Evolutionary conservation across 345 rosid species (phyloP).

Genomic region (Eutrema heterophyllum): DNA sequence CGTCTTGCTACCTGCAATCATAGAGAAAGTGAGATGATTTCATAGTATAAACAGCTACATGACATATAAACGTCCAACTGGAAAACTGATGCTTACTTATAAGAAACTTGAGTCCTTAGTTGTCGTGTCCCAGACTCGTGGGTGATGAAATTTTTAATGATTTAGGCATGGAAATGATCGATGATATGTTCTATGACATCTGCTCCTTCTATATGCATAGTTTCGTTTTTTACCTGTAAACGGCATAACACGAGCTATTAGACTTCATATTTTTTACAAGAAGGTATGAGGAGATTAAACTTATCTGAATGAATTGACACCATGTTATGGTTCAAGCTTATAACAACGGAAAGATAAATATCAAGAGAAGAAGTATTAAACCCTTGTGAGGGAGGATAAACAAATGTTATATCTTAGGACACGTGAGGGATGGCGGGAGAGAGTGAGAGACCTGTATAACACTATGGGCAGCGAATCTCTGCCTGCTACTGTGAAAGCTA

Average conservation of each 20-base stretch:
- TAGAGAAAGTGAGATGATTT: neutral
- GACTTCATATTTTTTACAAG: neutral
- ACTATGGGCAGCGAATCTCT: constrained; percentile 90
- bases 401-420: neutral
- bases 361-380: neutral
- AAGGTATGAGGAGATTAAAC: neutral
- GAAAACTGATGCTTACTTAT: constrained; percentile 5
- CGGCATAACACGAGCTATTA: neutral
- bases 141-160: neutral
- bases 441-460: constrained; percentile 72
- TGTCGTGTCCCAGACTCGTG: neutral
- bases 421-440: neutral
- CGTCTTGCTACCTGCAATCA: constrained; percentile 13
- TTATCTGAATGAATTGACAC: neutral
- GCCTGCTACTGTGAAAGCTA: constrained; percentile 79
- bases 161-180: constrained; percentile 63
- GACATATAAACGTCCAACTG: neutral
- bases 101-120: constrained; percentile 4
- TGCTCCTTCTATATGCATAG: constrained; percentile 74
- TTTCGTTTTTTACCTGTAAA: constrained; percentile 72
- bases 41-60: neutral
- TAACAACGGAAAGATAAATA: neutral
- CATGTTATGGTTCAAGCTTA: neutral
- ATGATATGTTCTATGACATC: constrained; percentile 87
- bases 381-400: neutral